Conservation (phyloP, 1,139 yeast species). For the Suhomyces ambrosiae region DNA sequence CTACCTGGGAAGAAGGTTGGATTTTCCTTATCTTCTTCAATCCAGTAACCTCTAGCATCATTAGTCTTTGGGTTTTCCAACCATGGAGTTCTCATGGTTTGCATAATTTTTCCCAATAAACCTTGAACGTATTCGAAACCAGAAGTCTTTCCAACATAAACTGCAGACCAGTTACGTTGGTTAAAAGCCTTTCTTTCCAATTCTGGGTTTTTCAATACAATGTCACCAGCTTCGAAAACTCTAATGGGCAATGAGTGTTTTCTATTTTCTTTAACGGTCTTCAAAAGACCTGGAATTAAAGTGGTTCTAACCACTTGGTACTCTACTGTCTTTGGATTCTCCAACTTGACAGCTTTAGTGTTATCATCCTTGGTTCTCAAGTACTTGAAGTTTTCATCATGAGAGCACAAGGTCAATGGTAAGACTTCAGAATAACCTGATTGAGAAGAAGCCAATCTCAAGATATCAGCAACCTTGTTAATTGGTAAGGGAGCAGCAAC, state of each 20-base stretch:
- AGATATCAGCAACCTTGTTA: constrained; percentile 87
- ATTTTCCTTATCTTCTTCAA: constrained; percentile 66
- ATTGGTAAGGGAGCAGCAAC: constrained; percentile 88
- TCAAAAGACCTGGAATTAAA: constrained; percentile 89
- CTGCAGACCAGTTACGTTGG: constrained; percentile 93
- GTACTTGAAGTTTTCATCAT: constrained; percentile 92
- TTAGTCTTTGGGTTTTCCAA: constrained; percentile 56
- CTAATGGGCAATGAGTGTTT: constrained; percentile 92
- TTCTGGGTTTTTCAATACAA: constrained; percentile 77
- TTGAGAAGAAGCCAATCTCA: constrained; percentile 89
- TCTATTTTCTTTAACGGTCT: constrained; percentile 94
- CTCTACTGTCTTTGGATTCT: constrained; percentile 94
- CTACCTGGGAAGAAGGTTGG: constrained; percentile 94
- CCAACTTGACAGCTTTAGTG: constrained; percentile 80
- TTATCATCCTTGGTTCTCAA: constrained; percentile 76
- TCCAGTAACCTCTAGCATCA: constrained; percentile 80
- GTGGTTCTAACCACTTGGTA: constrained; percentile 98
- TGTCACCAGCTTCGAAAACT: constrained; percentile 95
- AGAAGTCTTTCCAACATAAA: constrained; percentile 90
- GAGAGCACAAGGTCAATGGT: constrained; percentile 94
- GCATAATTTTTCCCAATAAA: constrained; percentile 91
- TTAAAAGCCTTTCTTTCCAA: constrained; percentile 90
- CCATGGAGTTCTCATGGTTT: constrained; percentile 91
- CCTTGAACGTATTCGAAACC: constrained; percentile 97
- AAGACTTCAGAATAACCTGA: constrained; percentile 95